Evolutionary conservation across 441 rosid genomes (phyloP).

Genomic region (Arabidopsis lyrata): DNA sequence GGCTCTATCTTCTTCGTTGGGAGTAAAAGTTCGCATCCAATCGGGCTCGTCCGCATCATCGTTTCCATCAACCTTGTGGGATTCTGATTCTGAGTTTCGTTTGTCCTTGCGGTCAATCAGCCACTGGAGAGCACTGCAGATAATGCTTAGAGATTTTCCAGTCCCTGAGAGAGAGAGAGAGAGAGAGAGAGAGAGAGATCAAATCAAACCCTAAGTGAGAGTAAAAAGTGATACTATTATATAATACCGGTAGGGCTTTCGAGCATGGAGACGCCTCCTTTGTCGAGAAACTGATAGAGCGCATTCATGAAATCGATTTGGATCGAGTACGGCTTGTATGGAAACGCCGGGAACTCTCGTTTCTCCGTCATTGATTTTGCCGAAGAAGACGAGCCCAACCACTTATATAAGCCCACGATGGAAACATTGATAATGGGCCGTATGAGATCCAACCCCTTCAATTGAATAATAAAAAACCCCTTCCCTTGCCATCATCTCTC

Average conservation of each 20-base stretch:
- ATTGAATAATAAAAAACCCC: too few species aligned
- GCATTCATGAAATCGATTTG: constrained; percentile 88
- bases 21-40: constrained; percentile 74
- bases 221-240: not conserved
- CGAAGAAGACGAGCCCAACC: constrained; percentile 5
- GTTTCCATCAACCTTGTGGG: constrained; percentile 34
- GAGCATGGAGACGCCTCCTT: constrained; percentile 94
- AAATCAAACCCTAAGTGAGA: not conserved
- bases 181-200: too few species aligned
- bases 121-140: constrained; percentile 91
- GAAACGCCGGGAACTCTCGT: constrained; percentile 67
- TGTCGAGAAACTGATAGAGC: constrained; percentile 72
- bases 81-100: constrained; percentile 39
- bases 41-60: constrained; percentile 70
- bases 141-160: constrained; percentile 90
- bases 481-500: not conserved
- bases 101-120: constrained; percentile 68
- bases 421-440: not conserved
- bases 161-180: constrained; percentile 71
- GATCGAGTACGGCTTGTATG: constrained; percentile 78
- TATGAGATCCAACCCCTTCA: not conserved
- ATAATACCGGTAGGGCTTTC: constrained; percentile 90
- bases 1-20: constrained; percentile 11
- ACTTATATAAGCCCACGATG: too few species aligned
- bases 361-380: constrained; percentile 45